Evolutionary conservation across 352 stramenopile species (phyloP), one percentile per base, ranked within the genome.

Genomic region (Pseudoperonospora humuli): DNA sequence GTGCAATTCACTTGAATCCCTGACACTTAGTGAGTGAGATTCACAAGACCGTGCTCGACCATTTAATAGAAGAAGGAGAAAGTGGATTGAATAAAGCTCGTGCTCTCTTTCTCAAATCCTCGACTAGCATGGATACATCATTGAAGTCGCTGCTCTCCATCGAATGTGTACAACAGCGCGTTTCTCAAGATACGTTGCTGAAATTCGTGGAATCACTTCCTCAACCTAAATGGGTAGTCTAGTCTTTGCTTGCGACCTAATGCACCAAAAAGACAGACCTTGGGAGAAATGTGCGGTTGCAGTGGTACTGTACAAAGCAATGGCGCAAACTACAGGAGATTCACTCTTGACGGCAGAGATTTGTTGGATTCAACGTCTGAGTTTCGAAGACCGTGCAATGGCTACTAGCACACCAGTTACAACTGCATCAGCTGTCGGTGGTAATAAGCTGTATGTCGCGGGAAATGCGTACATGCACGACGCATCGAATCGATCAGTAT

Each of bases 311-410:
- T 10, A 25, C 2, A 37, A 44, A 36, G 18, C 3, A 0, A 52
- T 53, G 42, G 21, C 18, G 3, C 11, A 3, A 0, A 7, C 36
- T 17, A 26, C 13, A 14, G 25, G 34, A 8, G 37, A 45, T 24
- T 25, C 25, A 10, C 32, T 50, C 10, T 20, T 56, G 33, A 5
- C 36, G 9, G 39, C 48, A 11, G 48, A 56, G 23, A 41, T 50
- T 2, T 44, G 19, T 17, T 56, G 39, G 48, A 56, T 50, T n/a
- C 24, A 40, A 25, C 24, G 20, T 21, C 18, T 56, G 5, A 27
- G 11, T 21, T 4, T 13, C 15, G 18, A 1, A 29, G 15, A 18
- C 7, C 25, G 48, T 18, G 39, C 48, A 5, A 28, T 50, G 7
- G 34, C 18, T 5, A 50, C 39, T 34, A 42, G 41, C 21, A 14